Conservation (phyloP, 1,284 basidiomycete genomes). For the Erythrobasidium hasegawianum region DNA sequence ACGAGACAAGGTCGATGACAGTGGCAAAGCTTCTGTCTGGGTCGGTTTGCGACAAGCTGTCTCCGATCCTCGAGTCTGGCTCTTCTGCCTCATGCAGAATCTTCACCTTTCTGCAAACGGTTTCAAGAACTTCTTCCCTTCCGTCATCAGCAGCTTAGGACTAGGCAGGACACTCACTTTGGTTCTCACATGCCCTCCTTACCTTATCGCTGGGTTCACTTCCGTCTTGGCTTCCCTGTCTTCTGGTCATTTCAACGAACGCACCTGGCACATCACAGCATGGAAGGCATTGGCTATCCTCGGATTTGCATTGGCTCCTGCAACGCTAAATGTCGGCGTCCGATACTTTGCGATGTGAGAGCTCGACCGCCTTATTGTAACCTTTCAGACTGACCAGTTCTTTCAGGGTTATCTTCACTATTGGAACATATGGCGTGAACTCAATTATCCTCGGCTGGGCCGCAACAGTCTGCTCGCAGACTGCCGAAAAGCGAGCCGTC, state of each 20-base stretch:
- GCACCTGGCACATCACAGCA: conserved; percentile 9
- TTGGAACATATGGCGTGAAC: conserved; percentile 45
- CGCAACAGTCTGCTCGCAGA: conserved; percentile 45
- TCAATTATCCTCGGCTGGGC: conserved; percentile 47
- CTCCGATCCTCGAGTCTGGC: conserved; percentile 44
- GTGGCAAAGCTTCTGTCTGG: conserved; percentile 39
- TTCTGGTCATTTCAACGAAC: conserved; percentile 8
- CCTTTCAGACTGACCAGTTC: no score
- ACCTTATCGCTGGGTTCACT: conserved; percentile 7
- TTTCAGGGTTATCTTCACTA: conserved; percentile 38
- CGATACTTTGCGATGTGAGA: conserved; percentile 33
- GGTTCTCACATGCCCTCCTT: conserved; percentile 13
- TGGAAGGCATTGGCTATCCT: conserved; percentile 10
- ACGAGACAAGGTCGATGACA: conserved; percentile 41
- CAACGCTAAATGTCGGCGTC: background rate
- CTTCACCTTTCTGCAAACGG: conserved; percentile 43
- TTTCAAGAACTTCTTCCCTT: conserved; percentile 45
- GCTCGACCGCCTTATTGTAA: no score
- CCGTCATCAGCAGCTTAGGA: conserved; percentile 1
- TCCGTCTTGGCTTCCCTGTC: conserved; percentile 6
- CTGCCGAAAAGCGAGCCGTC: conserved; percentile 44
- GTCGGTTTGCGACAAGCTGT: conserved; percentile 45
- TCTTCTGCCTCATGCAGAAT: conserved; percentile 44
- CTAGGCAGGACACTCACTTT: conserved; percentile 1
- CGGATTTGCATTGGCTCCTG: conserved; percentile 7